Evolutionary conservation across 371 early-diverging fungal species (phyloP).

Genomic region (Apophysomyces trapeziformis): DNA sequence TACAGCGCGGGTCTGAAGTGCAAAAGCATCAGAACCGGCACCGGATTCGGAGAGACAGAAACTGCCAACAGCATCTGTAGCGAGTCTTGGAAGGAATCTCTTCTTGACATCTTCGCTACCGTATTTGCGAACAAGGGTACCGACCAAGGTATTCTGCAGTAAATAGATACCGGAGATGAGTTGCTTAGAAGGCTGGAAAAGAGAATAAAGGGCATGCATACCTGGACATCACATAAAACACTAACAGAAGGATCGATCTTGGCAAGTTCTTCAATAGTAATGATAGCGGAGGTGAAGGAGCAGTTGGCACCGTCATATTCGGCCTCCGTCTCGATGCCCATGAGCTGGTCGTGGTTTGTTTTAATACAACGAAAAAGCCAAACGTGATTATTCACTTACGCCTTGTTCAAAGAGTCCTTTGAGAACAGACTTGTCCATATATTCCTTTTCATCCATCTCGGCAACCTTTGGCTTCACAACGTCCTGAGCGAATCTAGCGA

Average conservation of each 20-base stretch:
- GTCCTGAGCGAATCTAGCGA: constrained; percentile 86
- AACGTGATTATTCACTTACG: constrained; percentile 49
- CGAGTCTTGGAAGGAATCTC: constrained; percentile 84
- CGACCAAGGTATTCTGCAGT: constrained; percentile 88
- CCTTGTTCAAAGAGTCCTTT: constrained; percentile 92
- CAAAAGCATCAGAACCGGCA: constrained; percentile 96
- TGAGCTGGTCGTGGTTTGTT: constrained; percentile 59
- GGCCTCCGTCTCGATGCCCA: constrained; percentile 93
- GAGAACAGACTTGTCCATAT: constrained; percentile 77
- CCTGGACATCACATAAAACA: constrained; percentile 96
- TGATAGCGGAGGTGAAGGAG: constrained; percentile 92
- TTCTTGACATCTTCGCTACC: constrained; percentile 76
- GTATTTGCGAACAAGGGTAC: constrained; percentile 92
- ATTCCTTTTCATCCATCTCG: constrained; percentile 94
- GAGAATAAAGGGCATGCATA: constrained; percentile 29
- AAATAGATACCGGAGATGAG: neutral
- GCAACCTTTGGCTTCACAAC: constrained; percentile 85
- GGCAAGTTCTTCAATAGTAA: constrained; percentile 95
- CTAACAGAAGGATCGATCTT: constrained; percentile 95
- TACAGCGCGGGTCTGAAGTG: constrained; percentile 90
- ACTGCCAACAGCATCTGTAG: constrained; percentile 86
- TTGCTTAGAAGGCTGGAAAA: constrained; percentile 44
- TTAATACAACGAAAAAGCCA: too few species aligned
- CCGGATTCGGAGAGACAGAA: constrained; percentile 96
- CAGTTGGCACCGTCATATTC: constrained; percentile 87